A percentile compares a stretch with the other conserved stretches of the same genome.
phyloP scores from a whole-genome alignment of 2,329 filamentous ascomycete species.

The Aspergillus proliferans region DNA sequence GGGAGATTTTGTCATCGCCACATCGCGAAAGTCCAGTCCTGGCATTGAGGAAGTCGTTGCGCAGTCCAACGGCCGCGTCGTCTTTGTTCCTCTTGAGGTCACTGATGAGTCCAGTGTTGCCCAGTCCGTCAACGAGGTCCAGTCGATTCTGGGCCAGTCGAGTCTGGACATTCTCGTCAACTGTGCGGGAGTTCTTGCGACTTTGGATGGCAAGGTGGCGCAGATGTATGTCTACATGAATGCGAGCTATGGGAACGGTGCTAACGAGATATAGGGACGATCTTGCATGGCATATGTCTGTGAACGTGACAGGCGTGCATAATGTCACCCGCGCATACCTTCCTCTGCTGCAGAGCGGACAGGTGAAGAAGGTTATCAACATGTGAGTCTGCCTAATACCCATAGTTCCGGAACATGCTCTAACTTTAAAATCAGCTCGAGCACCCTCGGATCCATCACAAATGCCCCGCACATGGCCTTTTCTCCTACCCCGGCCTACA shows the following conservation, averaged over 20 bases:
- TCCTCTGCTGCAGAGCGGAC: slow-evolving; percentile 1
- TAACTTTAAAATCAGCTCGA: slow-evolving; percentile 2
- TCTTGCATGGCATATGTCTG: slow-evolving; percentile 3
- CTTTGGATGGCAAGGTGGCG: neutral
- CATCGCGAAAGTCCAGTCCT: slow-evolving; percentile 6
- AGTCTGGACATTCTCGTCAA: slow-evolving; percentile 40
- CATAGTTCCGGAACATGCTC: neutral
- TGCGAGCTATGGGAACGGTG: neutral
- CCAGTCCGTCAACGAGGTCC: slow-evolving; percentile 22
- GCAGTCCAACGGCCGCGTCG: slow-evolving; percentile 22
- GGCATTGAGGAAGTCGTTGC: slow-evolving; percentile 24
- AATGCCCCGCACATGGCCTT: neutral
- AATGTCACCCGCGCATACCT: slow-evolving; percentile 3
- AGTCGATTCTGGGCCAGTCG: slow-evolving; percentile 19
- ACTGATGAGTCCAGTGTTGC: slow-evolving; percentile 23
- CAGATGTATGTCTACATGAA: neutral
- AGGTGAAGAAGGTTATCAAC: slow-evolving; percentile 5
- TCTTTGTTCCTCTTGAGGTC: slow-evolving; percentile 30
- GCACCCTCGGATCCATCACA: slow-evolving; percentile 2
- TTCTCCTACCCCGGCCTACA: slow-evolving; percentile 33
- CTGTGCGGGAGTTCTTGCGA: slow-evolving; percentile 27
- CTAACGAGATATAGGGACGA: slow-evolving; percentile 4
- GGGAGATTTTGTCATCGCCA: slow-evolving; percentile 4
- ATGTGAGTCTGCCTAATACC: slow-evolving; percentile 1
- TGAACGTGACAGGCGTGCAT: slow-evolving; percentile 5